Evolutionary conservation across 139 green algal genomes (phyloP), one percentile per base, ranked within the genome.

Genomic region (Coccomyxa sp.): DNA sequence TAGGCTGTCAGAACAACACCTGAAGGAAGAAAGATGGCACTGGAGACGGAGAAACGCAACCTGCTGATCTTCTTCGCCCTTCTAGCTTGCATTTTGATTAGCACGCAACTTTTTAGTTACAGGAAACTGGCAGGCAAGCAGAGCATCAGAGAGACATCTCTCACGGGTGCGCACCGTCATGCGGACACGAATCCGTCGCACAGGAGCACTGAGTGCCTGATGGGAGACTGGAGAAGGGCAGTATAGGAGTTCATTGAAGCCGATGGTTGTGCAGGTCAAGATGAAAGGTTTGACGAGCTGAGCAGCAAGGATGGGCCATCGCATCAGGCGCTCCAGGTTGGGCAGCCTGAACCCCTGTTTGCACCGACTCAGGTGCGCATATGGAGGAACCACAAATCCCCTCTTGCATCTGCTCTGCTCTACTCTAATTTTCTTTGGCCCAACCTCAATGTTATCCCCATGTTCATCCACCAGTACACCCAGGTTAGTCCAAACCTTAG

Each of bases 31-130:
- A n/a, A 18, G 71, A 80, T 80, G 76, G 3, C 31, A n/a, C 31
- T 59, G 31, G 76, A 58, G 25, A 25, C 31, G 30, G 31, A 59
- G 23, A 80, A 80, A 80, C 76, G 76, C 28, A 80, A 80, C 76
- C 31, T 80, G 30, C 31, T 80, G 0, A 80, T 80, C 31, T 80
- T 80, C 31, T 58, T 80, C 76, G 76, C 30, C 30, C 16, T 80
- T 28, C 0, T 80, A 18, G 76, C 31, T 25, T 28, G 15, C 14
- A 58, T 80, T 13, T 16, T 80, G 76, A 31, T 58, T 4, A 32
- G 31, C 76, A 80, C 23, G 14, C 76, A 80, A 32, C 13, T 80
- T 30, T 31, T 58, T 9, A 31, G 76, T 32, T 80, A 80, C 17
- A 59, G 30, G 71, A 21, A 16, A 16, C 10, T 78, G 71, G 23